phyloP scores from a whole-genome alignment of 768 basidiomycete genomes.

The Amanita rimosa region DNA sequence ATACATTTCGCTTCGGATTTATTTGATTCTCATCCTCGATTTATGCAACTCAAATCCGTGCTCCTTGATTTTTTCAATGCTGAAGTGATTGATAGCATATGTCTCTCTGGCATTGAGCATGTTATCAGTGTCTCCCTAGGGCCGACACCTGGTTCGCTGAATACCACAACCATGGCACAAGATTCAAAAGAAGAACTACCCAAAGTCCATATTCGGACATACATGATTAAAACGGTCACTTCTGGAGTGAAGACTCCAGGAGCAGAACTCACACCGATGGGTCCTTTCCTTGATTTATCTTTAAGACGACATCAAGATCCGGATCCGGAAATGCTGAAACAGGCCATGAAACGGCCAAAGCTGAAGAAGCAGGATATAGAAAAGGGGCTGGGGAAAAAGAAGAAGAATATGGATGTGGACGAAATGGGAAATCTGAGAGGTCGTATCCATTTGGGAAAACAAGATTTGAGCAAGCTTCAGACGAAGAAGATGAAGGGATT shows the following conservation, averaged over 20 bases:
- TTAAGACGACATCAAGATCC: slow-evolving; percentile 67
- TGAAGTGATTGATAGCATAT: slow-evolving; percentile 74
- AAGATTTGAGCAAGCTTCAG: slow-evolving; percentile 81
- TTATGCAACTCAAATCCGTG: slow-evolving; percentile 84
- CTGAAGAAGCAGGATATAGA: slow-evolving; percentile 82
- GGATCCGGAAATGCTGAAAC: slow-evolving; percentile 70
- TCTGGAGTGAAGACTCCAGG: slow-evolving; percentile 77
- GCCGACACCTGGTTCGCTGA: slow-evolving; percentile 48
- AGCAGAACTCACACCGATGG: slow-evolving; percentile 80
- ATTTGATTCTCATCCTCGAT: slow-evolving; percentile 91
- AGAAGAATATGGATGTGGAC: slow-evolving; percentile 93
- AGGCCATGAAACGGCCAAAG: slow-evolving; percentile 76
- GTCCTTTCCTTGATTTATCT: slow-evolving; percentile 77
- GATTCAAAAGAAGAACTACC: slow-evolving; percentile 43
- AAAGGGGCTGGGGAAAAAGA: slow-evolving; percentile 82
- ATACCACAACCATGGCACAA: slow-evolving; percentile 29
- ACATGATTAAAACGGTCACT: slow-evolving; percentile 59
- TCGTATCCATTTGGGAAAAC: slow-evolving; percentile 77
- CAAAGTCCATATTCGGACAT: slow-evolving; percentile 81
- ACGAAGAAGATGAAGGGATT: slow-evolving; percentile 96
- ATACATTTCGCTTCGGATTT: slow-evolving; percentile 95
- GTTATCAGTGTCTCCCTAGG: slow-evolving; percentile 75
- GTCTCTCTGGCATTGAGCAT: slow-evolving; percentile 75
- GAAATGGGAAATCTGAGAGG: slow-evolving; percentile 97
- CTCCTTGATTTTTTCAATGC: slow-evolving; percentile 88